These are phyloP conservation scores for Debaryomyces tyrocola DNA, from an alignment of 805 yeast genomes.

Conservation along the genomic window DNA sequence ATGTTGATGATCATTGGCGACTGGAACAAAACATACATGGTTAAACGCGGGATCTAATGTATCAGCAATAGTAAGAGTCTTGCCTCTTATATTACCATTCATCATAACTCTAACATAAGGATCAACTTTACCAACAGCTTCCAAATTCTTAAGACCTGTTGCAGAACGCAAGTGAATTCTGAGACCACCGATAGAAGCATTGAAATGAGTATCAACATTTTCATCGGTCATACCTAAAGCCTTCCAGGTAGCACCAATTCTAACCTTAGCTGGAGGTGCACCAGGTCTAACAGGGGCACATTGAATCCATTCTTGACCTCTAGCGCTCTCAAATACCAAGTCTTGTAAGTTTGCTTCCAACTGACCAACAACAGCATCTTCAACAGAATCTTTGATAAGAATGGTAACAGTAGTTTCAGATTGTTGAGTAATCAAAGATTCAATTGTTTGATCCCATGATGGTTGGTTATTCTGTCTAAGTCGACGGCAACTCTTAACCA, in stretches of 20 bases:
- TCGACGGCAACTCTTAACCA: slow-evolving; percentile 57
- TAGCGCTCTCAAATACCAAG: slow-evolving; percentile 46
- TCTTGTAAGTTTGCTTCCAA: slow-evolving; percentile 56
- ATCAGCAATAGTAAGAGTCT: slow-evolving; percentile 54
- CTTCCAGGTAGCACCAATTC: slow-evolving; percentile 65
- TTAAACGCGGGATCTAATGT: slow-evolving; percentile 60
- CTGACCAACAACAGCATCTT: slow-evolving; percentile 53
- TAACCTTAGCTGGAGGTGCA: slow-evolving; percentile 46
- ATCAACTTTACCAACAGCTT: slow-evolving; percentile 71
- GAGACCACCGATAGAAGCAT: slow-evolving; percentile 67
- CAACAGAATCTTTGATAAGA: slow-evolving; percentile 61
- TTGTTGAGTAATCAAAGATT: slow-evolving; percentile 61
- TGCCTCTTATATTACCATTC: slow-evolving; percentile 57
- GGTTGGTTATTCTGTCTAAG: slow-evolving; percentile 73
- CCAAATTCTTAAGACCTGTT: slow-evolving; percentile 52
- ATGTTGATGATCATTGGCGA: slow-evolving; percentile 59
- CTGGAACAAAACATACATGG: slow-evolving; percentile 59
- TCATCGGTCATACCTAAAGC: slow-evolving; percentile 59
- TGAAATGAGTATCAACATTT: slow-evolving; percentile 42
- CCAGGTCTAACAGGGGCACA: slow-evolving; percentile 42
- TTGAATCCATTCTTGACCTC: slow-evolving; percentile 51
- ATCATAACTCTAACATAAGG: slow-evolving; percentile 65
- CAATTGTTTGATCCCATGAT: slow-evolving; percentile 63
- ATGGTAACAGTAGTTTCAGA: slow-evolving; percentile 54
- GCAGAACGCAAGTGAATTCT: slow-evolving; percentile 60